Conservation (phyloP, 257 asterid species). For the Salvia rosmarinus region DNA sequence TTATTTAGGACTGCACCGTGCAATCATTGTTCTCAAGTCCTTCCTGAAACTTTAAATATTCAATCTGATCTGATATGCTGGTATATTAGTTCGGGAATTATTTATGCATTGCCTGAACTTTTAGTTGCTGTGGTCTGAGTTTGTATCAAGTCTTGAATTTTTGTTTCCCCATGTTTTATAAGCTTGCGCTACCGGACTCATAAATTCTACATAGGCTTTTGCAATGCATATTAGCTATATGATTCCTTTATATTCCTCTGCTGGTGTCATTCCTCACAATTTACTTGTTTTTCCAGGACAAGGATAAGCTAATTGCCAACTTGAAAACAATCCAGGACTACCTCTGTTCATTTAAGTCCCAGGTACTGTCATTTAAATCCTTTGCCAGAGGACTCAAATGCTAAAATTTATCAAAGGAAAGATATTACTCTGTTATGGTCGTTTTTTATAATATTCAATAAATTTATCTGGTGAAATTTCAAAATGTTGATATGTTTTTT, state of each 20-base stretch:
- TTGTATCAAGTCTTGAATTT: not conserved
- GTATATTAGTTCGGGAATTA: slow-evolving; percentile 16
- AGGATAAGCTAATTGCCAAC: slow-evolving; percentile 77
- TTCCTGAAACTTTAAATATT: slow-evolving; percentile 11
- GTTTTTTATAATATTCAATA: not conserved
- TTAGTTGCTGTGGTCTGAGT: slow-evolving; percentile 3
- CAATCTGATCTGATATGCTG: slow-evolving; percentile 10
- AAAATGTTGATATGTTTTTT: slow-evolving; percentile 17
- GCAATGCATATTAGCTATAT: not conserved
- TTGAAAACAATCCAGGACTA: slow-evolving; percentile 89
- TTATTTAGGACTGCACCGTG: not conserved
- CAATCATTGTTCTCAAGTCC: slow-evolving; percentile 6
- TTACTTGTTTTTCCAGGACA: slow-evolving; percentile 65
- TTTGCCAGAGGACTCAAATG: slow-evolving; percentile 20
- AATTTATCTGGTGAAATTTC: slow-evolving; percentile 11
- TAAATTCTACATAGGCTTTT: not conserved
- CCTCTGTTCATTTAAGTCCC: slow-evolving; percentile 88
- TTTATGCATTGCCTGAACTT: not conserved
- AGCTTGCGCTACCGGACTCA: slow-evolving; percentile 21
- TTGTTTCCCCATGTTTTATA: not conserved
- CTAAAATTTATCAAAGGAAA: slow-evolving; percentile 4
- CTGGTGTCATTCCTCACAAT: slow-evolving; percentile 22
- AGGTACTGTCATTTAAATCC: slow-evolving; percentile 52
- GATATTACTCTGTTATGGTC: slow-evolving; percentile 14
- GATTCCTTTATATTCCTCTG: slow-evolving; percentile 14